phyloP scores from a whole-genome alignment of 2,329 filamentous ascomycete genomes.

The Shiraia bambusicola region DNA sequence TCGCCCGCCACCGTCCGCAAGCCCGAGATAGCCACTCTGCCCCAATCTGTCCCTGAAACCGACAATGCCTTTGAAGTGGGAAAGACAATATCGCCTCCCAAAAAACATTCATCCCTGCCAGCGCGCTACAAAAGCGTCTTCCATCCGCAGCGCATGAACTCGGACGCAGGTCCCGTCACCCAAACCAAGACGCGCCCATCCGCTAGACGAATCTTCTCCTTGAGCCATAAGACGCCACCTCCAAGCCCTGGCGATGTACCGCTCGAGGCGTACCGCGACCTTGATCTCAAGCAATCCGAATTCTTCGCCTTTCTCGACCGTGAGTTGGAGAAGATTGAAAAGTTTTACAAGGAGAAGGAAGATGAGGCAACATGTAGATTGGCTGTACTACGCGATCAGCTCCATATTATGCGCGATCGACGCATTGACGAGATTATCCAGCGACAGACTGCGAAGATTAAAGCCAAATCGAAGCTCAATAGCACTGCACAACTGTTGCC shows the following conservation, averaged over 20 bases:
- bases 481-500: conserved; percentile 11
- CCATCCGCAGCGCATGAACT: conserved; percentile 46
- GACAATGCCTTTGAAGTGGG: conserved; percentile 50
- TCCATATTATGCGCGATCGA: conserved; percentile 89
- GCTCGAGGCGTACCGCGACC: conserved; percentile 60
- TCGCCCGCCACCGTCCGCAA: conserved; percentile 17
- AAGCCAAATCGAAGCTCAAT: conserved; percentile 27
- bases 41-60: conserved; percentile 10
- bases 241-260: conserved; percentile 51
- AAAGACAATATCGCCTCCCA: conserved; percentile 40
- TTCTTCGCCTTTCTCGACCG: conserved; percentile 83
- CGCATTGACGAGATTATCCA: conserved; percentile 70
- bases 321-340: conserved; percentile 88
- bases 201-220: conserved; percentile 47
- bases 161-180: conserved; percentile 32
- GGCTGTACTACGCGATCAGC: conserved; percentile 71
- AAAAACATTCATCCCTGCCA: conserved; percentile 30
- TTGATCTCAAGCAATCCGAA: conserved; percentile 74
- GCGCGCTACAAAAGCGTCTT: conserved; percentile 41
- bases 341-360: conserved; percentile 86
- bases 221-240: conserved; percentile 41
- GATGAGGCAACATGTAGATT: conserved; percentile 76
- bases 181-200: conserved; percentile 37
- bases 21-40: conserved; percentile 19
- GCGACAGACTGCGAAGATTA: conserved; percentile 42